Evolutionary conservation across 2,329 filamentous ascomycete species (phyloP), one percentile per base, ranked within the genome.

Genomic region (Juglanconis juglandina): DNA sequence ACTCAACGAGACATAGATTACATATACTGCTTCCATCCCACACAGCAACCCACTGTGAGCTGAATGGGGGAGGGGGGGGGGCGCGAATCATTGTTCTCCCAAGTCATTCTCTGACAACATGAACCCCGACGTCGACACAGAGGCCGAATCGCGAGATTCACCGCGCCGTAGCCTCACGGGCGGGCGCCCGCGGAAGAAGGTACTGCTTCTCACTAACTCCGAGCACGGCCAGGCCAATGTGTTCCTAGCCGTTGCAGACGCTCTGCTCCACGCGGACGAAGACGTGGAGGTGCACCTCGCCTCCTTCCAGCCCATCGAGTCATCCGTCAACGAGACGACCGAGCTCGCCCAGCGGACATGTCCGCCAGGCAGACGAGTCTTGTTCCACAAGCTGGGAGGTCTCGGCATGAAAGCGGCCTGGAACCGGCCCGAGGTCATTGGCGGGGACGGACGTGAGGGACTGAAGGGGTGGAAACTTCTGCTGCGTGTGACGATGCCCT

Each of bases 251-350:
- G 59, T 56, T 13, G 59, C 58, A 33, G 57, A 67, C 13, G 63
- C 64, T 33, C 61, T 69, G 9, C 51, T 65, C 35, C 52, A 62
- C 14, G 17, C 52, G 2, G 50, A 53, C 5, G 34, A 54, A 0
- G 42, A 59, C 5, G 47, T 66, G 14, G 47, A 65, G 2, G 30
- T 65, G 2, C 65, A 68, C 49, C 56, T 81, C 33, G 77, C 73
- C 3, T 79, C 79, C 0, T 80, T 77, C 61, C 59, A 66, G 1
- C 67, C 68, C 3, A 67, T 80, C 1, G 69, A 73, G 17, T 47
- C 65, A 4, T 70, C 71, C 1, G 68, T 77, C 5, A 39, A 61
- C 0, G 64, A 64, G 8, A 63, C 69, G 33, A 68, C 66, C 46
- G 53, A 63, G n/a, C 61, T 49, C 14, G 63, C 57, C 49, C 58